Evolutionary conservation across 768 basidiomycete genomes (phyloP).

Genomic region (Rickenella mellea): DNA sequence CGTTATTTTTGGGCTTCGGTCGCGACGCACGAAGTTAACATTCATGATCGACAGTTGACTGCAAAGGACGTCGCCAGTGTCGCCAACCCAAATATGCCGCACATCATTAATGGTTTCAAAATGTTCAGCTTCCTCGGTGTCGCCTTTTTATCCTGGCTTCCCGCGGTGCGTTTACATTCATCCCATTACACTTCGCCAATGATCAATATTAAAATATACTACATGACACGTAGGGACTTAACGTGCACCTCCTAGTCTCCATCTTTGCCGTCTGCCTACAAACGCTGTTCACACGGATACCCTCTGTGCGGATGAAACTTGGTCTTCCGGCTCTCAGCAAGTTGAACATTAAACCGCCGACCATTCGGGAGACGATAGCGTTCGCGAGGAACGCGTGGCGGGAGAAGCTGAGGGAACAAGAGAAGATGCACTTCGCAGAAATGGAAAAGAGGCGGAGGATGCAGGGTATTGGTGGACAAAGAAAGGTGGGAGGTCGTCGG

Average conservation of each 20-base stretch:
- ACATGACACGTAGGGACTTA: constrained; percentile 34
- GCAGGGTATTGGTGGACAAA: too few relatives aligned
- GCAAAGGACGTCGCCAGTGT: constrained; percentile 28
- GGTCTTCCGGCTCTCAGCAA: constrained; percentile 28
- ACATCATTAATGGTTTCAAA: constrained; percentile 60
- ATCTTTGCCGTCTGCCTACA: constrained; percentile 42
- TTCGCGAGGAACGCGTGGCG: too few relatives aligned
- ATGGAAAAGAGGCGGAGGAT: too few relatives aligned
- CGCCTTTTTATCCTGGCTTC: constrained; percentile 48
- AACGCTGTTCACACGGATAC: constrained; percentile 34
- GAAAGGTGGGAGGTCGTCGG: too few relatives aligned
- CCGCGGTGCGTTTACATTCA: constrained; percentile 45
- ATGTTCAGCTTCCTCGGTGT: constrained; percentile 42
- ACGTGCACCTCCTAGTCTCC: constrained; percentile 48
- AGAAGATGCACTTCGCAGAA: too few relatives aligned
- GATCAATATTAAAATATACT: not conserved
- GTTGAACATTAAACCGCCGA: too few relatives aligned
- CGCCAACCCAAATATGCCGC: constrained; percentile 42
- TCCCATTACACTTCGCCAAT: not conserved
- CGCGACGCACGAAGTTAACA: constrained; percentile 4
- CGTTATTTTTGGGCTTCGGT: constrained; percentile 15
- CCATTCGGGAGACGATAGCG: too few relatives aligned
- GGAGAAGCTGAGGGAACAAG: too few relatives aligned
- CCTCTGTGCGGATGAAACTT: constrained; percentile 28
- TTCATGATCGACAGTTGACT: constrained; percentile 44